Conservation (phyloP, 257 asterid species). For the Solanum dulcamara region DNA sequence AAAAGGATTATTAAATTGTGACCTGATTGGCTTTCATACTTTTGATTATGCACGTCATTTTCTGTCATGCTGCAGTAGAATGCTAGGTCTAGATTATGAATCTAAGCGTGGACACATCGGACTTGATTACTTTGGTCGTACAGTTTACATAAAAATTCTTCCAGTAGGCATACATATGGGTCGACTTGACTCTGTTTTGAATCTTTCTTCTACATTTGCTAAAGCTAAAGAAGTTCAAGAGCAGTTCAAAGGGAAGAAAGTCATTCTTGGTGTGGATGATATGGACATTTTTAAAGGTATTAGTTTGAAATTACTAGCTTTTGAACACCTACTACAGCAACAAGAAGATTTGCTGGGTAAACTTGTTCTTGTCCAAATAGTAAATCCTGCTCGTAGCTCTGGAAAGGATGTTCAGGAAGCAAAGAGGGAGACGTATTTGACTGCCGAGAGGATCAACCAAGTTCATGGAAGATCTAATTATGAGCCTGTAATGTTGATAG, state of each 20-base stretch:
- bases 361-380: slow-evolving; percentile 70
- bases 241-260: slow-evolving; percentile 51
- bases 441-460: slow-evolving; percentile 59
- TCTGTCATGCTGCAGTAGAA: slow-evolving; percentile 84
- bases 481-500: slow-evolving; percentile 66
- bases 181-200: slow-evolving; percentile 60
- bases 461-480: slow-evolving; percentile 41
- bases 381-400: slow-evolving; percentile 86
- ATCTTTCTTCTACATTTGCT: slow-evolving; percentile 46
- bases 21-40: slow-evolving; percentile 82
- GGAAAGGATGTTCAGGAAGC: slow-evolving; percentile 91
- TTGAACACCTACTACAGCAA: slow-evolving; percentile 58
- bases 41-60: slow-evolving; percentile 94
- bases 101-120: slow-evolving; percentile 90
- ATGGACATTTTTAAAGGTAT: slow-evolving; percentile 95
- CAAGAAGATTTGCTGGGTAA: slow-evolving; percentile 38
- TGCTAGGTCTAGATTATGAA: slow-evolving; percentile 87
- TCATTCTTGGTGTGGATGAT: slow-evolving; percentile 85
- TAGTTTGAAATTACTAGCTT: slow-evolving; percentile 76
- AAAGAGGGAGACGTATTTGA: slow-evolving; percentile 56
- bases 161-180: slow-evolving; percentile 95
- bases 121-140: slow-evolving; percentile 86
- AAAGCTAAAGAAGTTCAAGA: slow-evolving; percentile 62
- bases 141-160: slow-evolving; percentile 73
- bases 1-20: slow-evolving; percentile 66